Conservation (phyloP, 192 early-diverging fungal species). For the Umbelopsis vinacea region DNA sequence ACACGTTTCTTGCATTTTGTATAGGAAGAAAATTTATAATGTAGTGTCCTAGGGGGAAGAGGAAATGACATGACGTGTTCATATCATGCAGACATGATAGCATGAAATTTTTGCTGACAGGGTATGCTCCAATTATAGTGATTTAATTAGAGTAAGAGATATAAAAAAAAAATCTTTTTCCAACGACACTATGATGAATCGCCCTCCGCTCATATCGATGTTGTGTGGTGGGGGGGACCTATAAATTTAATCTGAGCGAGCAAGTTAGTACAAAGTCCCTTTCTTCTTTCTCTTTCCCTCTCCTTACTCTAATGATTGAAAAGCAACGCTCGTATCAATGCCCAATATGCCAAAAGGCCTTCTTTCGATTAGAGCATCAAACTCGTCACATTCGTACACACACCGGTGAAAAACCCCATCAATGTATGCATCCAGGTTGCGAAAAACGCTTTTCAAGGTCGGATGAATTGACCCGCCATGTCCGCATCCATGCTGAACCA, state of each 20-base stretch:
- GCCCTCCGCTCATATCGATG: constrained; percentile 7
- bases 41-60: not conserved
- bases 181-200: not conserved
- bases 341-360: constrained; percentile 73
- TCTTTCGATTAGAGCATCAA: constrained; percentile 79
- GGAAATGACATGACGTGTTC: no score
- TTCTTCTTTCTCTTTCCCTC: constrained; percentile 14
- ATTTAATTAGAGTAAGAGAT: not conserved
- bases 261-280: not conserved
- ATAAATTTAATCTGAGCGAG: constrained; percentile 14
- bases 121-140: no score
- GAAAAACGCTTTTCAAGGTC: constrained; percentile 79
- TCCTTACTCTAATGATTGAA: constrained; percentile 10
- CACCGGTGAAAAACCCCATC: constrained; percentile 85
- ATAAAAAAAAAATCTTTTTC: not conserved
- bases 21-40: not conserved
- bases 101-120: no score
- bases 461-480: constrained; percentile 80
- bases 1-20: not conserved
- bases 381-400: constrained; percentile 84
- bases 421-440: constrained; percentile 77
- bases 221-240: not conserved
- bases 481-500: constrained; percentile 59
- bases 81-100: no score
- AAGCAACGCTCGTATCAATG: constrained; percentile 72